phyloP scores from a whole-genome alignment of 23 red algal species.

The Cyanidium caldarium region DNA sequence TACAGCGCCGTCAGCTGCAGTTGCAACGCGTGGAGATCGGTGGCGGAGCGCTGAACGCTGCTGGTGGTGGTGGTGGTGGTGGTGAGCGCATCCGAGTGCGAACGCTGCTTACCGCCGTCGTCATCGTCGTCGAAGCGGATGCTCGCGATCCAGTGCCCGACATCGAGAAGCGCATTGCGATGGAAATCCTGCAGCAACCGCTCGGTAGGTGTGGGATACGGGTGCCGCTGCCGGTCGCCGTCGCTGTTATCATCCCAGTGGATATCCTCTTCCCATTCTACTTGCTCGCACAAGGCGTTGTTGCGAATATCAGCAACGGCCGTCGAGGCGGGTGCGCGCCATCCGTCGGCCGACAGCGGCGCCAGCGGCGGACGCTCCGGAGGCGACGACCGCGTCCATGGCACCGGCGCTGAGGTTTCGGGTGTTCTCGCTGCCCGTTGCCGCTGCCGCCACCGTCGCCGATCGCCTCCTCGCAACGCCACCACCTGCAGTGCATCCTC shows the following conservation, averaged over 20 bases:
- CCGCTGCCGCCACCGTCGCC: neutral
- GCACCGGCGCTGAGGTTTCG: neutral
- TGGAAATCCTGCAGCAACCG: neutral
- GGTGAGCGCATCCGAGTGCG: too few species aligned
- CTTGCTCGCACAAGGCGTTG: slow-evolving; percentile 23
- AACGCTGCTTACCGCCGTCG: too few species aligned
- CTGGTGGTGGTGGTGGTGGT: too few species aligned
- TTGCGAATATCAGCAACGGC: neutral
- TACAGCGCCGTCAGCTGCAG: too few species aligned
- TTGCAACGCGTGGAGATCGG: neutral
- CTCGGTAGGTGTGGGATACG: neutral
- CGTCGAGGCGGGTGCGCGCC: neutral
- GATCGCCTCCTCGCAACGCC: neutral
- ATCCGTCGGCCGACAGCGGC: neutral
- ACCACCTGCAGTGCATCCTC: neutral
- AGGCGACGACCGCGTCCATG: neutral
- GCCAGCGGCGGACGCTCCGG: neutral
- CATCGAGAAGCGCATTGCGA: neutral
- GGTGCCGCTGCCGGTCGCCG: neutral
- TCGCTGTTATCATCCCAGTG: slow-evolving; percentile 28
- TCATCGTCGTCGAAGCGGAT: too few species aligned
- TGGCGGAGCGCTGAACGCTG: too few species aligned
- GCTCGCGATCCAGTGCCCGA: neutral
- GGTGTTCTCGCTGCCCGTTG: slow-evolving; percentile 10
- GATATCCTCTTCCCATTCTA: slow-evolving; percentile 59